Conservation (phyloP, 345 rosid species). For the Eucalyptus virginea region DNA sequence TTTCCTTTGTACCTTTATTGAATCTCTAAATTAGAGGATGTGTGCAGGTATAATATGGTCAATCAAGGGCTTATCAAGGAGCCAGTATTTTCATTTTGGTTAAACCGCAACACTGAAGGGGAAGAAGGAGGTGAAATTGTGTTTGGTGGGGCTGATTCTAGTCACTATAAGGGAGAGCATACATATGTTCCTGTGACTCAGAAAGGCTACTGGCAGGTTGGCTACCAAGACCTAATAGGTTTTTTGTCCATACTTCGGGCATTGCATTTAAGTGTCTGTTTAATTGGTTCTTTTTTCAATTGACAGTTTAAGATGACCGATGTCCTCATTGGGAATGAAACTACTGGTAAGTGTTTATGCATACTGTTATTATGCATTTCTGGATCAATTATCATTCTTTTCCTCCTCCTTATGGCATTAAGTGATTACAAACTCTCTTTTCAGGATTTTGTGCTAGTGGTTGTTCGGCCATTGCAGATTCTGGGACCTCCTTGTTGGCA, state of each 20-base stretch:
- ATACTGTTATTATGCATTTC: background rate
- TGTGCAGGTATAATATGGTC: slow-evolving; percentile 78
- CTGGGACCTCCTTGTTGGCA: slow-evolving; percentile 88
- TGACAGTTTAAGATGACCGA: slow-evolving; percentile 81
- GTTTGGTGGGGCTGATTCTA: slow-evolving; percentile 76
- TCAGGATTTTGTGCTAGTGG: slow-evolving; percentile 53
- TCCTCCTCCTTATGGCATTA: background rate
- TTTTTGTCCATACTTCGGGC: background rate
- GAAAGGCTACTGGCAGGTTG: slow-evolving; percentile 95
- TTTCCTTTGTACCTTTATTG: background rate
- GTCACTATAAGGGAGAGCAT: slow-evolving; percentile 76
- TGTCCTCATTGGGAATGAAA: slow-evolving; percentile 61
- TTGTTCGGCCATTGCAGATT: slow-evolving; percentile 87
- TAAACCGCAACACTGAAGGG: slow-evolving; percentile 64
- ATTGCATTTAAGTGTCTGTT: background rate
- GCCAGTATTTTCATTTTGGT: slow-evolving; percentile 84
- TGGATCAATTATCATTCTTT: background rate
- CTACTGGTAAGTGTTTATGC: slow-evolving; percentile 42
- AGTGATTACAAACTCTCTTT: background rate
- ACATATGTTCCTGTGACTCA: slow-evolving; percentile 80
- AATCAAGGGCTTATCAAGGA: slow-evolving; percentile 70
- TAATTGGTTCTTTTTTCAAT: background rate
- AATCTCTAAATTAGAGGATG: background rate
- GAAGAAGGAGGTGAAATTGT: slow-evolving; percentile 87
- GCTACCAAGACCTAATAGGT: background rate